These are phyloP conservation scores for Halteria grandinella DNA, from an alignment of 73 alveolate genomes.

Conservation along the genomic window DNA sequence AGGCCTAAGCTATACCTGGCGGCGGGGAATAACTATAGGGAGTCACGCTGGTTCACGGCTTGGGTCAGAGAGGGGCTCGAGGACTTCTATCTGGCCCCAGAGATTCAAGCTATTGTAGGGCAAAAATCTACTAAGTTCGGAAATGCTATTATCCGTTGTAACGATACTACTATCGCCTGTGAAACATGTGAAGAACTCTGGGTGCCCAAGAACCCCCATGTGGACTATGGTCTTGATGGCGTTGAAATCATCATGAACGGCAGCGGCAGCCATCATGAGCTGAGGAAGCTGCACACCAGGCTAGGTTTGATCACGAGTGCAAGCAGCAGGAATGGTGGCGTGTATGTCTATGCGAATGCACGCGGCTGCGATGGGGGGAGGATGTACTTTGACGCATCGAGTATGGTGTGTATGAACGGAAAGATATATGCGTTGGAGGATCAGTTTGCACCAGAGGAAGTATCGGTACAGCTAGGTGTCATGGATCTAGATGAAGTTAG, in stretches of 20 bases:
- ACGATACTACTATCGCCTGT: conserved; percentile 75
- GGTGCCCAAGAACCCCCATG: conserved; percentile 76
- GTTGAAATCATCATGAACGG: conserved; percentile 78
- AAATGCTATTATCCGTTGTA: conserved; percentile 69
- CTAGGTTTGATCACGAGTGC: conserved; percentile 68
- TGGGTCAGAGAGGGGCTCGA: conserved; percentile 77
- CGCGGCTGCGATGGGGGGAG: conserved; percentile 92
- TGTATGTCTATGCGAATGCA: conserved; percentile 64
- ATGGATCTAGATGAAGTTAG: conserved; percentile 87
- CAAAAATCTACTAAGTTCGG: conserved; percentile 72
- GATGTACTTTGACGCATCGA: conserved; percentile 88
- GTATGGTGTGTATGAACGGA: conserved; percentile 87
- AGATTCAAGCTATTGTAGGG: conserved; percentile 52
- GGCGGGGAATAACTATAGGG: conserved; percentile 92
- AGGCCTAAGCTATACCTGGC: conserved; percentile 92
- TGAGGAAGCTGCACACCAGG: conserved; percentile 75
- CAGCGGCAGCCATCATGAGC: conserved; percentile 73
- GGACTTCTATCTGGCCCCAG: conserved; percentile 68
- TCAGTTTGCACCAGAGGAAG: conserved; percentile 83
- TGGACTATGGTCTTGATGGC: conserved; percentile 77
- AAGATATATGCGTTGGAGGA: conserved; percentile 72
- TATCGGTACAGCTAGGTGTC: conserved; percentile 77
- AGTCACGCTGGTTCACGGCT: conserved; percentile 91
- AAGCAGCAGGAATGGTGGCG: conserved; percentile 82
- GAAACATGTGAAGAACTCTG: conserved; percentile 91